Evolutionary conservation across 2,329 filamentous ascomycete species (phyloP), one percentile per base, ranked within the genome.

Genomic region (Stagonosporopsis rhizophila): DNA sequence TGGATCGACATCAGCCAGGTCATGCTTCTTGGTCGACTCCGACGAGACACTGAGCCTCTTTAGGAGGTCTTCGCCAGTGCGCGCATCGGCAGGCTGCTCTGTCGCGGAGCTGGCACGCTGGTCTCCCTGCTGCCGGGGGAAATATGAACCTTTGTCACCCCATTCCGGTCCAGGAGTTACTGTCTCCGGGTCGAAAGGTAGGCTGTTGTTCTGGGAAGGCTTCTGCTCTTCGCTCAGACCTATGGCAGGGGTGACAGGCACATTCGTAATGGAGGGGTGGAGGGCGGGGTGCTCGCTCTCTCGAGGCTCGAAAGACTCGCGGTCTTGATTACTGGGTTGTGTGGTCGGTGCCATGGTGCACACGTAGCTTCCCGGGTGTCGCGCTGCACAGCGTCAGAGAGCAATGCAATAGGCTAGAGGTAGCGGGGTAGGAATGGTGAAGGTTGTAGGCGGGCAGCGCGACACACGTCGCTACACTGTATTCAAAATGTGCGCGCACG

Each of bases 1-100:
- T 23, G 85, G 84, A 61, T 87, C 83, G 19, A 81, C 64, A 52
- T 82, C 78, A n/a, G 78, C 75, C 32, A 77, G 70, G 40, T 80
- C 75, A 8, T 70, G 66, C 30, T 79, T 77, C 45, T 73, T 72
- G 3, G 72, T 67, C 7, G 62, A 61, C 49, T 64, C 76, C 70
- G 52, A 59, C 1, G 76, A 68, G 22, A 83, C 70, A 64, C 82
- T 85, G 59, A 85, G 66, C n/a, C 82, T 81, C 47, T 80, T 79
- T 40, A 85, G 71, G 34, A 85, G 68, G 32, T 85, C 83, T 52
- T 80, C 78, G 14, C 78, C 79, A 3, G 79, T 78, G 39, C 73
- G 75, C 34, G 78, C 79, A 54, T 79, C 80, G 42, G 75, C 78
- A 14, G 76, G 78, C 22, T 75, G 75, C 47, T 82, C 75, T 4